Evolutionary conservation across 768 basidiomycete genomes (phyloP), one percentile per base, ranked within the genome.

Genomic region (Guyanaporus albipodus): DNA sequence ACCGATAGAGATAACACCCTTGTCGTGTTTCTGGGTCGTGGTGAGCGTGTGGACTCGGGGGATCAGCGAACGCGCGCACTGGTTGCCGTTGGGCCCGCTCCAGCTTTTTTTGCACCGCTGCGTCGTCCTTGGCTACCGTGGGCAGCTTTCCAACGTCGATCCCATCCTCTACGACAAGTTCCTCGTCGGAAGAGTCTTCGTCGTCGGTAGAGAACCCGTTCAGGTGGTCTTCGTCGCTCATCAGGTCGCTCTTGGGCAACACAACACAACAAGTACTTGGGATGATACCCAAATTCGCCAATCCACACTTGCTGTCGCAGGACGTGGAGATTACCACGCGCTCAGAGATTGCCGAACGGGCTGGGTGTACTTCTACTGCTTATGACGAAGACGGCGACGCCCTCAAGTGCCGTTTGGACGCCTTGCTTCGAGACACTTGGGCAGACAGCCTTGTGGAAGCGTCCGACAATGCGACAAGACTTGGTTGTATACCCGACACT

Each of bases 121-220:
- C 83, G 60, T 95, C 92, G 62, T 94, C 91, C 60, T 92, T 94
- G 21, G 88, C 87, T 21, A 92, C 72, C 0, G 89, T 92, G 2
- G 93, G 94, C 31, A 97, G 73, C 56, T 80, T 83, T 21, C 61
- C 70, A 22, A 92, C 69, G 52, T 93, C 85, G 34, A 93, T 77
- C 2, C 71, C 77, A 23, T 77, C 77, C 54, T 73, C 76, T 42
- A 72, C 74, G 21, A 68, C 66, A 11, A 78, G 76, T 50, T 89
- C 87, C 21, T 91, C 91, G 45, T 90, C 90, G 8, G 87, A 89
- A 27, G 85, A 84, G 46, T 79, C 78, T 42, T 83, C 80, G 38
- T 83, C 83, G 54, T 88, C 87, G 6, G 85, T 82, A 1, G 86
- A 85, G 62, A 91, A 88, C 11, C 86, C 88, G 50, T 82, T 75